A percentile compares a stretch with the other conserved stretches of the same genome.
phyloP scores from a whole-genome alignment of 371 early-diverging fungal species.

The Circinella umbellata region DNA sequence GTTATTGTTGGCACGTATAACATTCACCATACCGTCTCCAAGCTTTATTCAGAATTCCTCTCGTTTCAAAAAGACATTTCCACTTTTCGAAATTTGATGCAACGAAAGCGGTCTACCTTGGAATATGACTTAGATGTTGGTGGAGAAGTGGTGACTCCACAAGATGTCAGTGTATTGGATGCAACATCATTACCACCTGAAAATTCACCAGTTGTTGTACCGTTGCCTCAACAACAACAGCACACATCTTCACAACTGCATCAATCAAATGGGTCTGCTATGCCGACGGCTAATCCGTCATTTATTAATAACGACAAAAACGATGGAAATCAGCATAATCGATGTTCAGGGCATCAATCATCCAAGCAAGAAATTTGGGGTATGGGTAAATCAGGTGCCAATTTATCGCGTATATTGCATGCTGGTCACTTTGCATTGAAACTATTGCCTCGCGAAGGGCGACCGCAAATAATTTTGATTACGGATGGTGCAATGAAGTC shows the following conservation, averaged over 20 bases:
- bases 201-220: constrained; percentile 2
- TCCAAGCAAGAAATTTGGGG: constrained; percentile 64
- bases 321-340: constrained; percentile 15
- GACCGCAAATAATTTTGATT: constrained; percentile 77
- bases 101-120: constrained; percentile 36
- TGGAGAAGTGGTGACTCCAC: constrained; percentile 21
- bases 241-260: background rate
- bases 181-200: constrained; percentile 27
- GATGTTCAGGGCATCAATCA: constrained; percentile 29
- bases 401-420: constrained; percentile 70
- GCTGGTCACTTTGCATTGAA: constrained; percentile 75
- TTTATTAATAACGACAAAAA: background rate
- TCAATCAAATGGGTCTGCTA: background rate
- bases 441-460: constrained; percentile 71
- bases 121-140: constrained; percentile 64
- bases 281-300: background rate
- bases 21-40: constrained; percentile 52
- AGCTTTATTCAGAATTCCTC: constrained; percentile 58
- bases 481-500: constrained; percentile 89
- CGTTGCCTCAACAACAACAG: background rate
- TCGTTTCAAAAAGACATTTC: constrained; percentile 69
- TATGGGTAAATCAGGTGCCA: constrained; percentile 63
- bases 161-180: constrained; percentile 28
- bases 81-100: constrained; percentile 55
- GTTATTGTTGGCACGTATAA: constrained; percentile 59